Conservation (phyloP, 345 rosid genomes). For the Nephelium lappaceum region DNA sequence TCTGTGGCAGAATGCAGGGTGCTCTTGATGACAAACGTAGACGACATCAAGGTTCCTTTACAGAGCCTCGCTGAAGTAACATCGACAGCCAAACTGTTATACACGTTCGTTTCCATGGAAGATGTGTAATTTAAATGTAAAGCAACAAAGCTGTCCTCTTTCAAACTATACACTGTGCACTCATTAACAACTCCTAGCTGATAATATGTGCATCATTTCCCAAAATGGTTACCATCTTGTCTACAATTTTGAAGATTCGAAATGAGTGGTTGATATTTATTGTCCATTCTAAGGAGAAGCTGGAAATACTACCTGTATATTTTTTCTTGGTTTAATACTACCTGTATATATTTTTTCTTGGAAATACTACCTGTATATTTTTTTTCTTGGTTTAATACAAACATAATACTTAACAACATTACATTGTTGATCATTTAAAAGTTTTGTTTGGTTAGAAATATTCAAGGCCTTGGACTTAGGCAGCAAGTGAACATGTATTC, state of each 20-base stretch:
- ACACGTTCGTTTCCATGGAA: slow-evolving; percentile 35
- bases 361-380: neutral
- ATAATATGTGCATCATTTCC: neutral
- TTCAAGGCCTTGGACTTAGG: neutral
- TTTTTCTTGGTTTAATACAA: neutral
- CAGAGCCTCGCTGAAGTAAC: slow-evolving; percentile 42
- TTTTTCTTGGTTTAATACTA: neutral
- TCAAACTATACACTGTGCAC: neutral
- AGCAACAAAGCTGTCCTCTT: neutral
- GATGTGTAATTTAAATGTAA: slow-evolving; percentile 23
- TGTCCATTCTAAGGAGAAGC: neutral
- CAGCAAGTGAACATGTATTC: too few relatives aligned
- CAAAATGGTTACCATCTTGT: neutral
- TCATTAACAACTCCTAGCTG: neutral
- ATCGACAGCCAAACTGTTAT: slow-evolving; percentile 50
- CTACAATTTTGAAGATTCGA: neutral
- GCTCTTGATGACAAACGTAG: slow-evolving; percentile 40
- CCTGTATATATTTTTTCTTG: neutral
- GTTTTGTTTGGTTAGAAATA: neutral
- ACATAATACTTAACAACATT: neutral
- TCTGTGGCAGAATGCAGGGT: slow-evolving; percentile 55
- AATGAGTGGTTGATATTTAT: neutral
- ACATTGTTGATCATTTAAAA: neutral
- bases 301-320: neutral
- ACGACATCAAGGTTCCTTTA: slow-evolving; percentile 46